These are phyloP conservation scores for Balamuthia mandrillaris DNA, from an alignment of 208 protist genomes.

Conservation along the genomic window DNA sequence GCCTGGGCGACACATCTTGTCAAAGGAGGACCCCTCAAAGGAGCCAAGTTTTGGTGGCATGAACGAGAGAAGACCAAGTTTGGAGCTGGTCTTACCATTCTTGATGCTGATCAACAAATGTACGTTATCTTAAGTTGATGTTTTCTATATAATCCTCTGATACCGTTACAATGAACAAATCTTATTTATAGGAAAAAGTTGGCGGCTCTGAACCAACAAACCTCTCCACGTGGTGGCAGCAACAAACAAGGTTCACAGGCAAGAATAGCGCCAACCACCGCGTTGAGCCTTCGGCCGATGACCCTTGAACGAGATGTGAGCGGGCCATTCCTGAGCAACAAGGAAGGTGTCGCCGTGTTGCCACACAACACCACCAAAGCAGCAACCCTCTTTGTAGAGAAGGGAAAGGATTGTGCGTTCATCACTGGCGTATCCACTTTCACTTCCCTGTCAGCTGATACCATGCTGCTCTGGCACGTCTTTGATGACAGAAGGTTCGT, in stretches of 20 bases:
- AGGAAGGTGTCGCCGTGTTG: constrained; percentile 12
- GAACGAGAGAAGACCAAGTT: constrained; percentile 24
- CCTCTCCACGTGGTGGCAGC: not conserved
- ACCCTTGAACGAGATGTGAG: not conserved
- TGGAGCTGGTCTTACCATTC: not conserved
- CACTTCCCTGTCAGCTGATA: not conserved
- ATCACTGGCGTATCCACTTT: constrained; percentile 3
- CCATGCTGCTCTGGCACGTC: constrained; percentile 20
- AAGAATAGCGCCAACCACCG: constrained; percentile 21
- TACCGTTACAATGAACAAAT: no score
- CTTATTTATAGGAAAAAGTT: not conserved
- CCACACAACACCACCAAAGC: not conserved
- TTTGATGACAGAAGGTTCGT: constrained; percentile 27
- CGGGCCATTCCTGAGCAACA: not conserved
- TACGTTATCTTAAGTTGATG: no score
- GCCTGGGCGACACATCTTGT: constrained; percentile 24
- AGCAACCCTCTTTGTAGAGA: not conserved
- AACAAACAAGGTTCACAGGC: not conserved
- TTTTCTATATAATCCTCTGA: no score
- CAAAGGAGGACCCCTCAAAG: constrained; percentile 23
- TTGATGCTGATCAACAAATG: not conserved
- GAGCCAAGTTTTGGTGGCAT: constrained; percentile 24
- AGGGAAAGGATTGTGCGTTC: constrained; percentile 36
- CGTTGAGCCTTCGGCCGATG: no score
- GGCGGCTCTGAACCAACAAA: not conserved